Conservation (phyloP, 257 asterid genomes). For the Scutellaria barbata region DNA sequence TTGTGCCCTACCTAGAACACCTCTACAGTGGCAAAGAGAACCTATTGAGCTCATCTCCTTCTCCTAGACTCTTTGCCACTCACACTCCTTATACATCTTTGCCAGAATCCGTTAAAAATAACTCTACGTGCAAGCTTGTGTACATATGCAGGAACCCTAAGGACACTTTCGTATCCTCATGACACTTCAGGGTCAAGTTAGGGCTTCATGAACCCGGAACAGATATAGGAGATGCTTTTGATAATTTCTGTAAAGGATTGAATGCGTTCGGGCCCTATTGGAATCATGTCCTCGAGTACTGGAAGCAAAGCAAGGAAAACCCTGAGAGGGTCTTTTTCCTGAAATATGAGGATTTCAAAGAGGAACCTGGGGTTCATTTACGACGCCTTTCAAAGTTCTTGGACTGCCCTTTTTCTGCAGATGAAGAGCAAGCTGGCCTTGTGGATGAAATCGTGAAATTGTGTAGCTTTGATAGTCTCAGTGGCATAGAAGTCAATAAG, state of each 20-base stretch:
- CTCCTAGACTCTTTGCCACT: constrained; percentile 34
- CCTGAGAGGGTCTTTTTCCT: constrained; percentile 31
- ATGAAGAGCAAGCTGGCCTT: constrained; percentile 29
- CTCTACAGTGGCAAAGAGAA: not conserved
- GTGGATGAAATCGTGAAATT: constrained; percentile 27
- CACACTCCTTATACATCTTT: constrained; percentile 31
- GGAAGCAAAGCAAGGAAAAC: constrained; percentile 33
- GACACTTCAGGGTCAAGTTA: constrained; percentile 40
- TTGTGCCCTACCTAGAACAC: not conserved
- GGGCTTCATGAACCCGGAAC: constrained; percentile 23
- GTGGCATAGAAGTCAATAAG: constrained; percentile 36
- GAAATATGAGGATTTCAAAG: constrained; percentile 39
- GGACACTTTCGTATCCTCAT: constrained; percentile 41
- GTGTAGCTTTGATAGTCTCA: constrained; percentile 43
- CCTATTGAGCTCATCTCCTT: not conserved
- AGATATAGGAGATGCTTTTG: constrained; percentile 28
- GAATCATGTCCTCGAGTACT: constrained; percentile 38
- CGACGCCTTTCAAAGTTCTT: constrained; percentile 33
- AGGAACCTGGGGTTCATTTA: constrained; percentile 19
- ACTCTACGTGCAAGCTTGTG: constrained; percentile 31
- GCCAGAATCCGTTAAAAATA: constrained; percentile 13
- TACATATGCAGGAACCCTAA: constrained; percentile 40
- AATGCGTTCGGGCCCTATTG: constrained; percentile 40
- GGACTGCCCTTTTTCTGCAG: constrained; percentile 27
- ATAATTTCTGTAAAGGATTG: constrained; percentile 30